Evolutionary conservation across 2,329 filamentous ascomycete genomes (phyloP), one percentile per base, ranked within the genome.

Genomic region (Penicillium sumatraense): DNA sequence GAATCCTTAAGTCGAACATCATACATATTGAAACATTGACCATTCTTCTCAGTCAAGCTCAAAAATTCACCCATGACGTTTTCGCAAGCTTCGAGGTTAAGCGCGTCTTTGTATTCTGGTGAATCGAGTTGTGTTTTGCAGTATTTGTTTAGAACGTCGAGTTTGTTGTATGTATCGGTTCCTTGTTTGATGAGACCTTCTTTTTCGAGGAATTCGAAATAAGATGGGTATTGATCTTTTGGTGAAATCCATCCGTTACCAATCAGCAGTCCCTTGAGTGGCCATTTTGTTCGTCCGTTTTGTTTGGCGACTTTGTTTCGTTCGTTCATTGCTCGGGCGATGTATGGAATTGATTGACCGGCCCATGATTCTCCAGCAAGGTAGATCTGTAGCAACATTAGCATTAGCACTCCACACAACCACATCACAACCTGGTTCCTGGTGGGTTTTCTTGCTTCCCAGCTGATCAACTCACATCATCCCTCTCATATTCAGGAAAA

Each of bases 221-320:
- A 97, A 0, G 93, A 82, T 26, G 89, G 87, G 73, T 98, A 99
- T 72, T 99, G 95, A 46, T 97, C 90, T 7, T 80, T 79, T 1
- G 93, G 93, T 2, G 93, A 90, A 50, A 99, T 93, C 95, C 96
- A 99, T 35, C 93, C 95, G 71, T 99, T 99, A 51, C 96, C 96
- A 58, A 99, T 98, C 31, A 99, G 73, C 18, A 99, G 79, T 8
- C 93, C 95, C 62, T 88, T 83, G 24, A 99, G 77, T 48, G 89
- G 88, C 95, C 93, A 99, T 23, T 75, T 72, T 36, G 78, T 61
- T n/a, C 65, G 62, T 2, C 72, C 66, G 29, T 55, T 75, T 20
- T 69, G 69, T 13, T 75, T 73, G 5, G 58, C 50, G n/a, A 79
- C 78, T 68, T 89, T 88, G 78, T 99, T 99, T 57, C 91, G 90